These are phyloP conservation scores for Sarocladium oryzae DNA, from an alignment of 2,329 filamentous ascomycete species.

Conservation along the genomic window DNA sequence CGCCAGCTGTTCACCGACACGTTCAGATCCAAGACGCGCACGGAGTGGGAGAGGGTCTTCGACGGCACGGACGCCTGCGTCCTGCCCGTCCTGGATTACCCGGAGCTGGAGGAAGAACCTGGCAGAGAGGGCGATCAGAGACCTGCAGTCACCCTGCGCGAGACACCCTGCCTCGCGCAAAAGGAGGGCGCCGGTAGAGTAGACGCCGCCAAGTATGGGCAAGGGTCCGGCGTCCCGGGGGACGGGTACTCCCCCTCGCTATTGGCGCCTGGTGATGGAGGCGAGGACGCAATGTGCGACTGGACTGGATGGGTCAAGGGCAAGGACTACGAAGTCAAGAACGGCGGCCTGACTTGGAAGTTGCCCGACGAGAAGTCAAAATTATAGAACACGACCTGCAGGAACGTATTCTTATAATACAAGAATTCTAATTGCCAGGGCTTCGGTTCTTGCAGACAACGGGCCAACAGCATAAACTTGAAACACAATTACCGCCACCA, in stretches of 20 bases:
- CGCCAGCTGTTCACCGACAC: conserved; percentile 49
- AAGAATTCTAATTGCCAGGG: not conserved
- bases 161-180: conserved; percentile 63
- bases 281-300: conserved; percentile 57
- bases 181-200: conserved; percentile 31
- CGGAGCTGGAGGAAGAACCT: conserved; percentile 54
- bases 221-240: conserved; percentile 59
- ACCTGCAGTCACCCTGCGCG: conserved; percentile 60
- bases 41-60: conserved; percentile 80
- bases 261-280: conserved; percentile 63
- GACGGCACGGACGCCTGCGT: conserved; percentile 89
- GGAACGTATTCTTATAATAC: not conserved
- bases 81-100: conserved; percentile 75
- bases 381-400: conserved; percentile 17
- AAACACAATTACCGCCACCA: not conserved
- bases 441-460: not conserved
- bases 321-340: conserved; percentile 59
- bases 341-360: conserved; percentile 53
- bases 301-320: conserved; percentile 79
- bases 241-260: conserved; percentile 57
- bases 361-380: conserved; percentile 20
- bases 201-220: conserved; percentile 43
- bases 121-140: conserved; percentile 61
- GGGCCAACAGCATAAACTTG: not conserved
- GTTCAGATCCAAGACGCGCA: conserved; percentile 65